Base-by-base conservation (phyloP, 2,329 filamentous ascomycete species). In the Fusarium algeriense region DNA sequence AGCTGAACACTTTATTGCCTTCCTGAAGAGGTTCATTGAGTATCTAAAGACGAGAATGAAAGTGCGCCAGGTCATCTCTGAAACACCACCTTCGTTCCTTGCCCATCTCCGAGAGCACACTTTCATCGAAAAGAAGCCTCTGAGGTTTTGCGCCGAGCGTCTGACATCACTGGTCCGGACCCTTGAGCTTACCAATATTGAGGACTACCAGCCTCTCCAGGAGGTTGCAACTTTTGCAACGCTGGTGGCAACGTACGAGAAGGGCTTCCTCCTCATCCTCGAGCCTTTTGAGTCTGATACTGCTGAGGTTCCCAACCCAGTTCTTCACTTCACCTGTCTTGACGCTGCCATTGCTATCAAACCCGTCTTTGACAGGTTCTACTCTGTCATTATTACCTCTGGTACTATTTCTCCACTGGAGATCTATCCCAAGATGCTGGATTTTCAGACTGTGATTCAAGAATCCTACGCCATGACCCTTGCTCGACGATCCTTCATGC, bases 351-450 rank as follows among this genome's bases (percentile, higher is more conserved):
- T 99, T 73, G 96, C 97, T 44, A 99, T 99, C 78, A 97, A 96
- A 70, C 96, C 96, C 1, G 95, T 99, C 8, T 98, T 99, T 78
- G 95, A 99, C 65, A 91, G 96, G 55, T 99, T 99, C 81, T 95
- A 93, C 80, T 98, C 96, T 3, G 96, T 99, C 71, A 97, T 99
- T 78, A 98, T 99, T 79, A 99, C 96, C 0, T 98, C 96, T 0
- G 96, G 96, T 70, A 99, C 96, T 3, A 94, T 99, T 67, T 98
- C 96, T 3, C 96, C 96, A 1, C 83, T 99, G 6, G 97, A 99
- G 79, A 99, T 99, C 92, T 99, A 99, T 77, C 97, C 96, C 0
- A 98, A 97, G 78, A 99, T 99, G 95, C 90, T 99, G 30, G 92
- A 94, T 57, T 99, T 99, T 82, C 87, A 88, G 13, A 94, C 95